Base-by-base conservation (phyloP, 768 basidiomycete species). In the Tylopilus rubrobrunneus region DNA sequence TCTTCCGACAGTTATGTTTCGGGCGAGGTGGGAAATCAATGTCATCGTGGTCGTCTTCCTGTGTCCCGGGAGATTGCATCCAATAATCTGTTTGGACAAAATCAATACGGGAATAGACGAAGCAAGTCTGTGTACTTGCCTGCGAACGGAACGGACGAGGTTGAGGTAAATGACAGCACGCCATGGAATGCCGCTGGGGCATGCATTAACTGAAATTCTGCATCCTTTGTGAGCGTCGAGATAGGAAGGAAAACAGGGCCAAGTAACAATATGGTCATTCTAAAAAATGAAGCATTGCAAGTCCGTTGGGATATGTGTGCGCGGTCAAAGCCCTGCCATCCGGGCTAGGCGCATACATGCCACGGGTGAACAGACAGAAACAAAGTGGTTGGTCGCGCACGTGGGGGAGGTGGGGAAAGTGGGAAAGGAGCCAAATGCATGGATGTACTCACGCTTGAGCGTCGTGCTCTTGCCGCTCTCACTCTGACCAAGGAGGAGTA, bases 401-500 rank as follows among this genome's bases (percentile, higher is more conserved):
- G 37, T 29, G 41, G 37, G 19, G 48, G 45, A 44, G 23, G 21
- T 21, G 46, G 25, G 29, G 40, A 34, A 55, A 59, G 44, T 27
- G 54, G 48, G 55, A 55, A 48, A 54, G 33, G 44, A 33, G 37
- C 21, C 12, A 14, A 40, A 46, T 11, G 44, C 34, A 34, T 15
- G 34, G 37, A 50, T 45, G 52, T 48, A 84, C 89, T 82, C 76
- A 91, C 89, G 89, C 75, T 91, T 91, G 62, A 92, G 76, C 8
- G 89, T 89, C 9, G 90, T 92, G 66, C 87, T 89, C 76, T 92
- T 92, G 39, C 89, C 90, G 63, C 87, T 90, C 77, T 92, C 89
- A 56, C 89, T 91, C 78, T 92, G 90, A 48, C 90, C 90, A 40
- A 92, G 82, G 56, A 92, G 77, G 51, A 92, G 75, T 48, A 92